Base-by-base conservation (phyloP, 768 basidiomycete genomes). In the Phanerochaete sordida region DNA sequence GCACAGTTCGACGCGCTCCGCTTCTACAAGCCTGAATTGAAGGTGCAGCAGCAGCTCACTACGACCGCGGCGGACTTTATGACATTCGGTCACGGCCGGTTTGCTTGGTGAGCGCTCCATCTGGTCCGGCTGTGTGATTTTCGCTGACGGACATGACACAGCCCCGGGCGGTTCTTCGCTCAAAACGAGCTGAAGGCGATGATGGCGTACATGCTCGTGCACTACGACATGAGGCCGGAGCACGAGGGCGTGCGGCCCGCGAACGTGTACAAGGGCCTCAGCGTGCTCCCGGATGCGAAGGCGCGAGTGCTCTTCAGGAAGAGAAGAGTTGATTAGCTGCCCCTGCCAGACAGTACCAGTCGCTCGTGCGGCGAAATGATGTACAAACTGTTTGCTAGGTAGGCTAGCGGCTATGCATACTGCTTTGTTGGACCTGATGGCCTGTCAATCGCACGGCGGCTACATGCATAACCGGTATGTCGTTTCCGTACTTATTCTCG, bases 1-100 rank as follows among this genome's bases (percentile, higher is more conserved):
- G 47, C 57, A 6, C 62, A 56, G 19, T 84, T 83, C 62, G 75
- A 81, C 27, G 74, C 75, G 0, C 76, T 75, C 60, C 73, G 82
- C 0, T 80, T 77, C 63, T 57, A 62, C n/a, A 49, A 55, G 11
- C 27, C 46, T 15, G 24, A 48, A 9, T 19, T 3, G 15, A 47
- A 33, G 16, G 59, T 37, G 28, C 35, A 47, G 33, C 55, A 37
- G n/a, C 48, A 64, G 28, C 62, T 66, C n/a, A 57, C 52, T 27
- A 48, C 24, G 16, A 62, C 65, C 3, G 60, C 60, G 1, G 4
- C 50, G 13, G 64, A 65, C 35, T 66, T 61, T 35, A 54, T 72
- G 15, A 13, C 69, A 0, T 72, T 70, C 37, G 71, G 71, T 5
- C 58, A 64, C 24, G 71, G 71, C 3, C 58, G 58, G 27, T 66